Percentiles rank a stretch among this genome's conserved stretches.
Evolutionary conservation across 345 rosid species (phyloP).

Genomic region (Schrenkiella parvula): DNA sequence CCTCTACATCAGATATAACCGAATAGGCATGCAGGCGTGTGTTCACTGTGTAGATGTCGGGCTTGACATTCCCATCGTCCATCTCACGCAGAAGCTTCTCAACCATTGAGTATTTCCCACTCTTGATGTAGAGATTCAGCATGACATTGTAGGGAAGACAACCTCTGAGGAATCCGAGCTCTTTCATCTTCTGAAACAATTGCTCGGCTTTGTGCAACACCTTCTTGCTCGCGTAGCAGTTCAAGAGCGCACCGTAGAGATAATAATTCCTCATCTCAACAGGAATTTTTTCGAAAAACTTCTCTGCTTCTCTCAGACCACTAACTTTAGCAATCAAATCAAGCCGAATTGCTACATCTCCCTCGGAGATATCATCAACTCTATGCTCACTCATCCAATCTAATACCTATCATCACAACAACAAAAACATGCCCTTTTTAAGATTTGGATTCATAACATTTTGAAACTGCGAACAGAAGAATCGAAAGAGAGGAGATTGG

Average conservation of each 20-base stretch:
- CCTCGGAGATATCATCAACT: conserved; percentile 23
- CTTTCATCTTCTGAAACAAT: conserved; percentile 36
- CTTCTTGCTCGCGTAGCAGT: conserved; percentile 42
- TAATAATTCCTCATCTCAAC: conserved; percentile 20
- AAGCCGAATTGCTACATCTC: conserved; percentile 46
- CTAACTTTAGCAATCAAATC: conserved; percentile 51
- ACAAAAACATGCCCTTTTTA: background rate
- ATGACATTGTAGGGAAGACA: conserved; percentile 49
- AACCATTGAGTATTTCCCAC: conserved; percentile 36
- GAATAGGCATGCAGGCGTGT: conserved; percentile 53
- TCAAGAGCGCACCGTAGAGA: conserved; percentile 50
- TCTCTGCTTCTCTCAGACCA: conserved; percentile 42
- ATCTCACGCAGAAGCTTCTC: conserved; percentile 51
- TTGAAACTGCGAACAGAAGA: background rate
- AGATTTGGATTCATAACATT: background rate
- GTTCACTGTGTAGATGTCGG: conserved; percentile 37
- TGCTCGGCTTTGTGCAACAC: conserved; percentile 46
- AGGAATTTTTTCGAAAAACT: conserved; percentile 37
- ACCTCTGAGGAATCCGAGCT: conserved; percentile 25
- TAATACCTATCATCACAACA: conserved; percentile 35
- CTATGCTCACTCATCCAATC: conserved; percentile 41
- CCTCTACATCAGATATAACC: conserved; percentile 39
- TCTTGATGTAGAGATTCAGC: conserved; percentile 47
- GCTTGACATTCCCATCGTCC: conserved; percentile 40
- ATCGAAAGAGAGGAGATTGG: background rate